Evolutionary conservation across 305 asterid genomes (phyloP), one percentile per base, ranked within the genome.

Genomic region (Caryopteris hybrid): DNA sequence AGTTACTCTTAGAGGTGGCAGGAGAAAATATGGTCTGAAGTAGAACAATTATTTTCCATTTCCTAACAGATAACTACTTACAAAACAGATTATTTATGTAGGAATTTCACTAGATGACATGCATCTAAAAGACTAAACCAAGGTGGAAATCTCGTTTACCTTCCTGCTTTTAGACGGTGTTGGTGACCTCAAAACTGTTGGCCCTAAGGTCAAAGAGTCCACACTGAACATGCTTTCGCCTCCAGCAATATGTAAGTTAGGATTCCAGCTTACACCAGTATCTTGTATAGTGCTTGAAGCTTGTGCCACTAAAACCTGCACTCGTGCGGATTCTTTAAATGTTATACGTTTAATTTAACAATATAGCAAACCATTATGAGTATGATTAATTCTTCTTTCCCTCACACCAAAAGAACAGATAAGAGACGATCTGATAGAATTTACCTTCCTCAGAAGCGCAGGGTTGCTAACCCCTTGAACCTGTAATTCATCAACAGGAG

Each of bases 401-500:
- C 2, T 64, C 14, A 29, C 8, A 8, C 43, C 0, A 31, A 10
- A 22, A 11, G 31, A 56, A 50, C 33, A 58, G 25, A 42, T 8
- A 66, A 38, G 18, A 53, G n/a, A 2, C 13, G 50, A 34, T 6
- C 5, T 27, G 38, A 20, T 5, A 56, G 41, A 23, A 47, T 13
- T 45, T 76, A 88, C 96, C 91, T 82, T 89, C 79, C 92, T 80
- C 61, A 86, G 65, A 67, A 50, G 68, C 36, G 76, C 79, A 60
- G 90, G 91, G 67, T 85, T 75, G 75, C 76, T 68, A 72, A 89
- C 77, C 65, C 90, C 96, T 64, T 86, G 88, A 76, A 86, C 73
- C 78, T 51, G 94, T 21, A 86, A 79, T 74, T 85, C 94, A 74
- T 89, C 92, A 41, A 89, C 87, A 39, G 96, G 86, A 14, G 96